Evolutionary conservation across 805 yeast genomes (phyloP).

Genomic region (Yarrowia bubula): DNA sequence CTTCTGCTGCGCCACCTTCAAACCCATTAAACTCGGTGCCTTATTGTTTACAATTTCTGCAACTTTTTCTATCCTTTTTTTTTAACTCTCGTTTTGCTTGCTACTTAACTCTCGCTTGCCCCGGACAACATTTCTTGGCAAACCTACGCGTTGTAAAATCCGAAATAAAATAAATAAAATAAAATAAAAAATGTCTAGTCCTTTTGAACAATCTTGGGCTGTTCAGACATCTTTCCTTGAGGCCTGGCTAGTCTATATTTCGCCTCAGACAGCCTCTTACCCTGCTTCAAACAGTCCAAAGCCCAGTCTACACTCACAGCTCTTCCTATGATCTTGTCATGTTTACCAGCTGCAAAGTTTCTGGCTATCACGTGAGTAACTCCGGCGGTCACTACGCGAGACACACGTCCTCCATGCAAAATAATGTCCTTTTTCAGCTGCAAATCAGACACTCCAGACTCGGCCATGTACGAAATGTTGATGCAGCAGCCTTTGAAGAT

Average conservation of each 20-base stretch:
- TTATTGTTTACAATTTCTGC: no score
- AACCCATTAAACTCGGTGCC: background rate
- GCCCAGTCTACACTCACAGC: constrained; percentile 10
- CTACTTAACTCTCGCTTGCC: background rate
- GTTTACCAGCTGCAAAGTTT: constrained; percentile 20
- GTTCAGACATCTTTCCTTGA: background rate
- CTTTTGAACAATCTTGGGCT: background rate
- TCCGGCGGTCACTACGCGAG: background rate
- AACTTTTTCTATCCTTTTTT: background rate
- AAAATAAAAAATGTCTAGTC: background rate
- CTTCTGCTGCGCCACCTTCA: no score
- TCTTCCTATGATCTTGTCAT: background rate
- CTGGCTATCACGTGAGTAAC: constrained; percentile 23
- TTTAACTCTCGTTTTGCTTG: background rate
- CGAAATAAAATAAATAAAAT: background rate
- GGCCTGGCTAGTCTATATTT: background rate
- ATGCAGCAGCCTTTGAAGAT: constrained; percentile 3
- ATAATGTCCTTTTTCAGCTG: constrained; percentile 24
- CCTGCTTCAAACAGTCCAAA: constrained; percentile 12
- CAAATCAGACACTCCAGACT: constrained; percentile 7
- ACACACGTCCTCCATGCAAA: constrained; percentile 5
- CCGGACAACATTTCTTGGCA: background rate
- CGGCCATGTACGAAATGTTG: constrained; percentile 25
- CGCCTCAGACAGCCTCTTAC: background rate
- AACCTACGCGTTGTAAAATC: background rate